Conservation (phyloP, 2,329 filamentous ascomycete genomes). For the Fusarium ramigenum region DNA sequence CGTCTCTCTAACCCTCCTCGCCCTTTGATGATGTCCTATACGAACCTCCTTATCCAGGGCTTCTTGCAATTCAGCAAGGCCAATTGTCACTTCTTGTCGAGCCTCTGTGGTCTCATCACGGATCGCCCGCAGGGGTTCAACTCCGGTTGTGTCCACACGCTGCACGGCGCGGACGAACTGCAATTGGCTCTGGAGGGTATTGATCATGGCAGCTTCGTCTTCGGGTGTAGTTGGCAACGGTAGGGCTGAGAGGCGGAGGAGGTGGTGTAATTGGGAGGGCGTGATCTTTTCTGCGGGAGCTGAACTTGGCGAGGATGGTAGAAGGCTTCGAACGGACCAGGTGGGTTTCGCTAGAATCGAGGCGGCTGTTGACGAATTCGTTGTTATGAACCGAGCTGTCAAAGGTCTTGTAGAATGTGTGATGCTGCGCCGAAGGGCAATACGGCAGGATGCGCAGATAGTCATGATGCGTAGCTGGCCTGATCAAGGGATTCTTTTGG, state of each 20-base stretch:
- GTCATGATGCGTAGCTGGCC: constrained; percentile 36
- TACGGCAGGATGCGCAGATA: constrained; percentile 46
- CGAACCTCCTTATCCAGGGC: constrained; percentile 69
- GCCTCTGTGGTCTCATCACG: constrained; percentile 79
- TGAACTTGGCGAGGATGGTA: constrained; percentile 57
- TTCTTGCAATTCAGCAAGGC: constrained; percentile 63
- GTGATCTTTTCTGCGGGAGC: constrained; percentile 61
- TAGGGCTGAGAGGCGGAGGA: constrained; percentile 89
- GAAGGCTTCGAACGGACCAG: constrained; percentile 84
- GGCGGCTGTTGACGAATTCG: constrained; percentile 32
- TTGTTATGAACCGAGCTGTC: constrained; percentile 4
- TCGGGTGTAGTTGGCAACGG: constrained; percentile 70
- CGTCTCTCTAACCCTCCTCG: constrained; percentile 49
- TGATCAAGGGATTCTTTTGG: background rate
- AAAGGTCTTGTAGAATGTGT: background rate
- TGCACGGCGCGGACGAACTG: constrained; percentile 92
- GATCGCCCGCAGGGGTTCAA: constrained; percentile 80
- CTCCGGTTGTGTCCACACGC: constrained; percentile 74
- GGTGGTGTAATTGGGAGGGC: constrained; percentile 76
- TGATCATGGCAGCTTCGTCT: constrained; percentile 76
- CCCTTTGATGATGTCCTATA: constrained; percentile 63
- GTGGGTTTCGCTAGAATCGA: constrained; percentile 74
- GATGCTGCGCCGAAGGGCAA: constrained; percentile 38
- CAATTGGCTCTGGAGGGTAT: constrained; percentile 81
- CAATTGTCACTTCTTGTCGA: constrained; percentile 68